Percentiles rank a stretch among this genome's conserved stretches.
Conservation (phyloP, 768 basidiomycete genomes). For the Calocybe gangraenosa region DNA sequence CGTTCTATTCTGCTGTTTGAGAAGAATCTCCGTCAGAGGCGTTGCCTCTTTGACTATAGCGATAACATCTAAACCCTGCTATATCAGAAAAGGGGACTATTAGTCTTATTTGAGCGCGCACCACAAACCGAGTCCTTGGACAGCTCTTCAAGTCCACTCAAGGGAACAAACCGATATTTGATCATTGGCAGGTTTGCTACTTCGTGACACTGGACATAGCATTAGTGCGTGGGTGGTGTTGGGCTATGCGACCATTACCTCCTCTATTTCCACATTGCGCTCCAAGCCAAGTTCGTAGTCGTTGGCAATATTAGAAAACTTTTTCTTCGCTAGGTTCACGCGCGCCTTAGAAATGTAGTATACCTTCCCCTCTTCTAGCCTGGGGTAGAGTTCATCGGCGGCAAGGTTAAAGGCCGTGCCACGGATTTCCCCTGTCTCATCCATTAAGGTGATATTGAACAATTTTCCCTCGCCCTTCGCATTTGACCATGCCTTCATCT, state of each 20-base stretch:
- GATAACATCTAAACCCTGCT: conserved; percentile 65
- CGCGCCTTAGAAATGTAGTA: conserved; percentile 89
- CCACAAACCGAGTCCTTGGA: conserved; percentile 83
- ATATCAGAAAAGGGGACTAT: not conserved
- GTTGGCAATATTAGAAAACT: conserved; percentile 85
- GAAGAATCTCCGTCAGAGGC: conserved; percentile 64
- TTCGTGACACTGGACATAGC: conserved; percentile 68
- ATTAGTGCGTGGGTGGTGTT: conserved; percentile 2
- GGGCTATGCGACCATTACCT: conserved; percentile 47
- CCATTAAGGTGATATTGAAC: conserved; percentile 91
- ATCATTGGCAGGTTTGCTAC: conserved; percentile 70
- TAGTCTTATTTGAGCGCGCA: conserved; percentile 31
- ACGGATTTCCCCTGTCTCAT: conserved; percentile 89
- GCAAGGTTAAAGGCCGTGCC: conserved; percentile 88
- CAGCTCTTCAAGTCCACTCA: conserved; percentile 57
- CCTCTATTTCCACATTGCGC: conserved; percentile 77
- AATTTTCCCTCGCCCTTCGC: conserved; percentile 89
- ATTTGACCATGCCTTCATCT: conserved; percentile 89
- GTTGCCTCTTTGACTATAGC: conserved; percentile 79
- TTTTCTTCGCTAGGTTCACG: conserved; percentile 95
- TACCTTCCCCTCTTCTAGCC: conserved; percentile 86
- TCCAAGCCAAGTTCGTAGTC: conserved; percentile 94
- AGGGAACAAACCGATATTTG: conserved; percentile 76
- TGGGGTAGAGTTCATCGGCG: conserved; percentile 81
- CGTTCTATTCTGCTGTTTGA: conserved; percentile 68